Percentiles rank a stretch among this genome's conserved stretches.
Conservation (phyloP, 352 stramenopile species). For the Phytophthora pseudosyringae region DNA sequence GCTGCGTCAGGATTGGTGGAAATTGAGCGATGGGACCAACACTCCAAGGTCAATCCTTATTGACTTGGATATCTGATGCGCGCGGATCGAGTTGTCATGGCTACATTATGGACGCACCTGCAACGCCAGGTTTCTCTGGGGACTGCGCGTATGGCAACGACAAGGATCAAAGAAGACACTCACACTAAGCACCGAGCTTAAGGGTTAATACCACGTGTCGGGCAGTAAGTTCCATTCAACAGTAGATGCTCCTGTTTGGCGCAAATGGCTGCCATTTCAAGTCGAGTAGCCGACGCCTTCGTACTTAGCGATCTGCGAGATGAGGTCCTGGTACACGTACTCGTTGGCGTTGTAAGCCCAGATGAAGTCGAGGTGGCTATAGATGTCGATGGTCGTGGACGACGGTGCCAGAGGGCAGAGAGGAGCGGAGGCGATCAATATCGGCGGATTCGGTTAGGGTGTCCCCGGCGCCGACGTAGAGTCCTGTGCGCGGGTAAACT, state of each 20-base stretch:
- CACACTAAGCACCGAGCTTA: no score
- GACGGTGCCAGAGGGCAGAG: constrained; percentile 42
- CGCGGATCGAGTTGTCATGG: no score
- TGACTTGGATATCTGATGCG: no score
- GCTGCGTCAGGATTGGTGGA: constrained; percentile 20
- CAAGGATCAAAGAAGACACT: no score
- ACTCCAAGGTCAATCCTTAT: no score
- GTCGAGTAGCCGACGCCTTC: constrained; percentile 40
- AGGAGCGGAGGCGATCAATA: constrained; percentile 37
- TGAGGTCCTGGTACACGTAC: constrained; percentile 48
- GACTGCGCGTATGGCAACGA: no score
- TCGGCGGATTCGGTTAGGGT: constrained; percentile 38
- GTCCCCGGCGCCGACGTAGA: constrained; percentile 31
- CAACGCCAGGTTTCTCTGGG: no score
- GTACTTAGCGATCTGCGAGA: constrained; percentile 43
- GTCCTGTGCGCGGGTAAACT: constrained; percentile 25
- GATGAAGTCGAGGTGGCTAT: constrained; percentile 61
- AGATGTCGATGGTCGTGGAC: constrained; percentile 43
- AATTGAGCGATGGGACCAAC: background rate
- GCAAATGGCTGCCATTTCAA: constrained; percentile 1
- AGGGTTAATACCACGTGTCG: no score
- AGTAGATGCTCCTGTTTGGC: no score
- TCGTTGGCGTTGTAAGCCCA: constrained; percentile 50
- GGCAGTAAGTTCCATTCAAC: no score
- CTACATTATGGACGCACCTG: no score